These are phyloP conservation scores for Pythium sp. DNA, from an alignment of 352 stramenopile genomes.

Conservation along the genomic window DNA sequence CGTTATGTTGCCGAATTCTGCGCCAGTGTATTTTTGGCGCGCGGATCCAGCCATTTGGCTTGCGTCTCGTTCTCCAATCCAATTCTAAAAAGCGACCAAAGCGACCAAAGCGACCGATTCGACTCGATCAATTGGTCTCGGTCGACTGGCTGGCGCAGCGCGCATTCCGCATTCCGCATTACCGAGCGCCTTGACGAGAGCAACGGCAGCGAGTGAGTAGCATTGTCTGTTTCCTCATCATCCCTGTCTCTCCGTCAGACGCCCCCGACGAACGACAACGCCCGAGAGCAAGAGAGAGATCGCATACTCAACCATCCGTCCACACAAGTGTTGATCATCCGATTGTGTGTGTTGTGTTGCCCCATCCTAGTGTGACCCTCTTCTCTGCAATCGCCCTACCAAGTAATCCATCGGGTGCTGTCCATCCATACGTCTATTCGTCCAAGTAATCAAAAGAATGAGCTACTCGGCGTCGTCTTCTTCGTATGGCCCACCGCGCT, in stretches of 20 bases:
- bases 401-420: not conserved
- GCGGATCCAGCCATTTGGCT: constrained; percentile 3
- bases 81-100: not conserved
- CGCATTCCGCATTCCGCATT: not conserved
- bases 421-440: not conserved
- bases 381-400: not conserved
- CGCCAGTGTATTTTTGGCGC: constrained; percentile 1
- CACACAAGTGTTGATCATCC: constrained; percentile 10
- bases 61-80: not conserved
- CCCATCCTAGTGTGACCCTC: constrained; percentile 14
- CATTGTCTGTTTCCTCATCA: not conserved
- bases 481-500: not conserved
- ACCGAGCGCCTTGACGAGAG: not conserved
- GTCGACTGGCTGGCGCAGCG: not conserved
- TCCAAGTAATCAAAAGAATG: constrained; percentile 6
- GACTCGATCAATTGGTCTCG: not conserved
- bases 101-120: not conserved
- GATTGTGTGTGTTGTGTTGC: constrained; percentile 18
- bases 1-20: not conserved
- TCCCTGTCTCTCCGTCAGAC: not conserved
- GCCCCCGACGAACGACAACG: not conserved
- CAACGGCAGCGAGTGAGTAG: constrained; percentile 8
- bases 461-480: constrained; percentile 2
- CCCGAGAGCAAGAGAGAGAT: not conserved
- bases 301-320: not conserved